Base-by-base conservation (phyloP, 164 flowering plant genomes). In the Annona cherimola region DNA sequence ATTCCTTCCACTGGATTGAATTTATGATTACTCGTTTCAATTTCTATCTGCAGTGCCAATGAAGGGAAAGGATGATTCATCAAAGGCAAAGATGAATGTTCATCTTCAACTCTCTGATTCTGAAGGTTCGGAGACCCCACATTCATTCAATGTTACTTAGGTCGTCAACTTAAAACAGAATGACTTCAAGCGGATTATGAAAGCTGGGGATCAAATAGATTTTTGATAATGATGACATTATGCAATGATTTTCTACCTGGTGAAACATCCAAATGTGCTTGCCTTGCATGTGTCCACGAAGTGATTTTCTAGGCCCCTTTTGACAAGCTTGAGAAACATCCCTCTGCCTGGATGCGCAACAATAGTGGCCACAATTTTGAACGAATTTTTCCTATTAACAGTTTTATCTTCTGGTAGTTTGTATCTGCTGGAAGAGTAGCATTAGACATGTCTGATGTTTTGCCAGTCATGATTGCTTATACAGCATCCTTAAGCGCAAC, bases 1-100 rank as follows among this genome's bases (percentile, higher is more conserved):
- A 61, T 4, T 19, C 20, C 26, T 61, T 61, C 8, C 9, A 61
- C 26, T 26, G 40, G 41, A 64, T 64, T 64, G 67, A 64, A 3
- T 42, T 35, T 35, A 12, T 64, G 14, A 11, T 64, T 64, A 16
- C 2, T 61, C 11, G 14, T 40, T 64, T 40, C 14, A 40, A 35
- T 41, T 35, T 63, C 41, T 64, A 14, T 40, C 4, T 64, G 67
- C 41, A 64, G 67, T 16, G 40, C 41, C 67, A 35, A 14, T 40
- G 42, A 64, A 64, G 41, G 67, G 67, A 8, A 64, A 39, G 67
- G 67, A 64, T 64, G 45, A 42, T 16, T 64, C 67, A 1, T 64
- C 67, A 3, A 64, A 64, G 67, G 67, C 12, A 40, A 64, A 18
- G 6, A 39, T 12, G 67, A 40, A n/a, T 11, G 63, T 64, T 64